Base-by-base conservation (phyloP, 106 monocot species). In the Platanthera guangdongensis region DNA sequence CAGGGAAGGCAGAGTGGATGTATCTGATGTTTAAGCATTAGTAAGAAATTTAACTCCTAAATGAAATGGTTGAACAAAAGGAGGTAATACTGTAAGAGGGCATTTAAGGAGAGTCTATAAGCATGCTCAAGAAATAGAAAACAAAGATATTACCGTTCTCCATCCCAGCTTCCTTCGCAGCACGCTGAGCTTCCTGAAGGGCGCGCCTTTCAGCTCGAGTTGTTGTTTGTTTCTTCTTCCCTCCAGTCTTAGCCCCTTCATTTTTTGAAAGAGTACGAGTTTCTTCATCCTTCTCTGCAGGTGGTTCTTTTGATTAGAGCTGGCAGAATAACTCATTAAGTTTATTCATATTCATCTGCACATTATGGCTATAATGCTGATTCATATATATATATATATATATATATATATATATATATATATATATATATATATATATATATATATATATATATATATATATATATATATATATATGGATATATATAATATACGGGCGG, bases 171-270 rank as follows among this genome's bases (percentile, higher is more conserved):
- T 86, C 86, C 51, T 91, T 91, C 16, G 88, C 83, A 71, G 90
- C 85, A 54, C 90, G 88, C 46, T 91, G 85, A 51, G 85, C 88
- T 47, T 91, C 90, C 73, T 91, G 90, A 63, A 83, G 60, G 13
- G 90, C 90, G 79, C 90, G 90, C 57, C 90, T 76, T 74, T 91
- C 90, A 77, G 85, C 90, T 80, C 82, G 85, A 46, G 90, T 74
- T 19, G 82, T 87, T 75, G 81, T 91, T 62, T 83, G 79, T 53
- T 87, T 90, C 11, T 71, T 50, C 52, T 73, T 47, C 47, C 54
- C 80, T 72, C 81, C 78, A 76, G 74, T 51, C 2, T 76, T 74
- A 50, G 50, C 71, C 39, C 70, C 75, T 72, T 89, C 88, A 59
- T 65, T 79, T 75, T 76, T 80, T 53, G 71, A 57, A 51, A 80